A percentile compares a stretch with the other conserved stretches of the same genome.
These are phyloP conservation scores for Clonostachys rosea DNA, from an alignment of 2,329 filamentous ascomycete species.

Conservation along the genomic window DNA sequence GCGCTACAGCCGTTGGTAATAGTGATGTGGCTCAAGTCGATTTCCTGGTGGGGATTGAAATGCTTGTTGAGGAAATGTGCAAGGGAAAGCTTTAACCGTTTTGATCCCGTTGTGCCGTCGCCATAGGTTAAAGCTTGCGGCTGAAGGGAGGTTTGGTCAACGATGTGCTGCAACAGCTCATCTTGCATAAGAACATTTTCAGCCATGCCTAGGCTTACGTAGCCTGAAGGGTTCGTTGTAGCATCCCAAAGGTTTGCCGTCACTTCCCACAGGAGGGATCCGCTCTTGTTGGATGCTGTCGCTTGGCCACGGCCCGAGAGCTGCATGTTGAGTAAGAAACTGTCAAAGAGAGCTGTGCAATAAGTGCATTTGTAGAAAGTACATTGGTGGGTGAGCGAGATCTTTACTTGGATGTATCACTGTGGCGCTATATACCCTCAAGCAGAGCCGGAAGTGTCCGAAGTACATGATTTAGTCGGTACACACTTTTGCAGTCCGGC, in stretches of 20 bases:
- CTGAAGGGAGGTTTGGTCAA: constrained; percentile 24
- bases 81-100: constrained; percentile 20
- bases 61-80: constrained; percentile 27
- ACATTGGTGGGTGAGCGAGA: too few relatives aligned
- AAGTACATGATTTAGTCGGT: too few relatives aligned
- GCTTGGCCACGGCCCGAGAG: too few relatives aligned
- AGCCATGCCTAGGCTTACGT: constrained; percentile 44
- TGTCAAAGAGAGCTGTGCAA: too few relatives aligned
- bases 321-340: too few relatives aligned
- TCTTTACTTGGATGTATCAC: too few relatives aligned
- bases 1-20: constrained; percentile 33
- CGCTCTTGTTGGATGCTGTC: too few relatives aligned
- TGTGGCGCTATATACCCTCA: too few relatives aligned
- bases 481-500: too few relatives aligned
- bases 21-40: constrained; percentile 24
- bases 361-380: too few relatives aligned
- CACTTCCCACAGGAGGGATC: constrained; percentile 31
- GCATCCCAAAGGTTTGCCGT: constrained; percentile 37
- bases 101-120: constrained; percentile 21
- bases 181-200: constrained; percentile 49
- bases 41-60: constrained; percentile 16
- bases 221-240: constrained; percentile 32
- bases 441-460: too few relatives aligned
- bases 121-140: constrained; percentile 30
- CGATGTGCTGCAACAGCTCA: constrained; percentile 31